Evolutionary conservation across 306 rosid species (phyloP).

Genomic region (Oemleria cerasiformis): DNA sequence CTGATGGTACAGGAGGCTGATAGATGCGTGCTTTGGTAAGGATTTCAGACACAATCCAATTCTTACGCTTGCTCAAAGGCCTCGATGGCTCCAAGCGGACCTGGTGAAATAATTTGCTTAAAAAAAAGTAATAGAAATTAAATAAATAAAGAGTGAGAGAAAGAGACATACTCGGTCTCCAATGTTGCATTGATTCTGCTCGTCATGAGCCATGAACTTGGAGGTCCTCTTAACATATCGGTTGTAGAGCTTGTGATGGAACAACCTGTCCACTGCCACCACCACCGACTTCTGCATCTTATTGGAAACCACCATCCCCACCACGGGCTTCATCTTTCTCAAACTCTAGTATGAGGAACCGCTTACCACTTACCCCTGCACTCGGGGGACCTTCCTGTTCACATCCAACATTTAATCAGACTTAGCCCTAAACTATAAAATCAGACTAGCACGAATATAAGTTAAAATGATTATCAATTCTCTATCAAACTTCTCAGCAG

Average conservation of each 20-base stretch:
- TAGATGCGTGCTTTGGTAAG: conserved; percentile 80
- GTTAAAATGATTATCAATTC: background rate
- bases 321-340: conserved; percentile 69
- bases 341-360: background rate
- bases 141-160: background rate
- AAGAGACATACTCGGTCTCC: conserved; percentile 61
- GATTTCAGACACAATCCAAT: conserved; percentile 85
- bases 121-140: background rate
- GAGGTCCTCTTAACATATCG: conserved; percentile 87
- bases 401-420: background rate
- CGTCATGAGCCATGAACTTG: conserved; percentile 94
- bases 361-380: background rate
- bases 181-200: conserved; percentile 57
- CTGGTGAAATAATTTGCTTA: conserved; percentile 33
- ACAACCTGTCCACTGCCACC: conserved; percentile 83
- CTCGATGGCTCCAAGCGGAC: conserved; percentile 73
- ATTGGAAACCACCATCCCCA: conserved; percentile 89
- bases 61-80: conserved; percentile 82
- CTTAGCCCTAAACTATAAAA: background rate
- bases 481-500: background rate
- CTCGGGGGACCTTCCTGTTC: background rate
- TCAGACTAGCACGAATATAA: background rate
- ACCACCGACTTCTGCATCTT: conserved; percentile 98
- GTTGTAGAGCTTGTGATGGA: conserved; percentile 62
- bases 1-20: conserved; percentile 43